Evolutionary conservation across 75 land plant genomes (phyloP), one percentile per base, ranked within the genome.

Genomic region (Cryptomeria japonica): DNA sequence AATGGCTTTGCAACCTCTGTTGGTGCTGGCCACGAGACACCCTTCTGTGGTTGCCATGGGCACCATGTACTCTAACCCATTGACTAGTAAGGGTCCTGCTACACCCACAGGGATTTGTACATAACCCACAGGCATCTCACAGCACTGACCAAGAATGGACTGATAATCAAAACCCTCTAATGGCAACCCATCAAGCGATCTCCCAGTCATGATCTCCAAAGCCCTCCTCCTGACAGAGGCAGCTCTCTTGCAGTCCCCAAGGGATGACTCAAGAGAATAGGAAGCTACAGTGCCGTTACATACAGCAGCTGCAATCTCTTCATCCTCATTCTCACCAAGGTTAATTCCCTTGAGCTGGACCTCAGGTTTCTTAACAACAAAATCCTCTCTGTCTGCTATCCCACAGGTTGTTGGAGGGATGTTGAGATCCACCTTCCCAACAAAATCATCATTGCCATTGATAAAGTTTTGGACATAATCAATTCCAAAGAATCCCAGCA

Each of bases 31-130:
- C 75, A 96, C 95, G 68, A 96, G 87, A 61, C 95, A 92, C 41
- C 97, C 97, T 87, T 96, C 96, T 3, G 97, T 96, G 25, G 97
- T 96, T 5, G 97, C 95, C 97, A 96, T 95, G 28, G 97, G 97
- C 39, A 96, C 93, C n/a, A 85, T 87, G 86, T 89, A 93, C 91
- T 95, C 92, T 38, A 34, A 72, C 15, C 94, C 97, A 83, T 95
- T 94, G 5, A 96, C 91, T 91, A 93, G 34, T 83, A 96, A 56
- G 25, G 97, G 97, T 3, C 97, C 97, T 1, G 94, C 97, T 3
- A 95, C 87, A 34, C 97, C 97, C 72, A 96, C 96, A 2, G 96
- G 97, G 32, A 96, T 84, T 90, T 94, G 95, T 41, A 96, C 94
- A 88, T 90, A 94, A 37, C 96, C 97, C 8, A 96, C 86, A n/a